Evolutionary conservation across 2,329 filamentous ascomycete species (phyloP).

Genomic region (Penicillium sp.): DNA sequence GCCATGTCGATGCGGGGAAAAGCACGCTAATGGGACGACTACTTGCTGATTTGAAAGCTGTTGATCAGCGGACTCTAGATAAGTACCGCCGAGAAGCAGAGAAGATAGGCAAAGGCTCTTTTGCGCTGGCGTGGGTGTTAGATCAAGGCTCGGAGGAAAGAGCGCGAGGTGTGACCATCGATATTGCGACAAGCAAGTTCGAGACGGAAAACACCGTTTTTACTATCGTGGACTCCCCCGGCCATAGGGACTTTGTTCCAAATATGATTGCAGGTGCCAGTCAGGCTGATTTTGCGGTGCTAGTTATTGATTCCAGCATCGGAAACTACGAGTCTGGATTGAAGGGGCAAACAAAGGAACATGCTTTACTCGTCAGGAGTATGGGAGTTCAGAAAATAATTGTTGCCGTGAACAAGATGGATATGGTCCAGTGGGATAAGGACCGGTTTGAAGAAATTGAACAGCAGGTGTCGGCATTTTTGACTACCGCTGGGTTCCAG

Average conservation of each 20-base stretch:
- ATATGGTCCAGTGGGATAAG: slow-evolving; percentile 81
- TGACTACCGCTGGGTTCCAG: slow-evolving; percentile 81
- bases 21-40: slow-evolving; percentile 97
- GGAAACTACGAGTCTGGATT: slow-evolving; percentile 94
- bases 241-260: slow-evolving; percentile 93
- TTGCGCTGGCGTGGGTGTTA: slow-evolving; percentile 95
- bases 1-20: slow-evolving; percentile 96
- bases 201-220: slow-evolving; percentile 86
- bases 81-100: slow-evolving; percentile 88
- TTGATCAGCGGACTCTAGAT: slow-evolving; percentile 86
- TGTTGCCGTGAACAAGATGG: slow-evolving; percentile 94
- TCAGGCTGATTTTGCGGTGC: slow-evolving; percentile 92
- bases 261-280: slow-evolving; percentile 99
- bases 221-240: slow-evolving; percentile 93
- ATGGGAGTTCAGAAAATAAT: slow-evolving; percentile 88
- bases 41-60: slow-evolving; percentile 82
- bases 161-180: slow-evolving; percentile 89
- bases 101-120: slow-evolving; percentile 90
- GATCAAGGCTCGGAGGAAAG: slow-evolving; percentile 91
- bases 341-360: slow-evolving; percentile 92
- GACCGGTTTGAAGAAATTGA: slow-evolving; percentile 84
- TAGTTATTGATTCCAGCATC: slow-evolving; percentile 89
- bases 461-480: slow-evolving; percentile 80
- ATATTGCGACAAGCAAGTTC: slow-evolving; percentile 94
- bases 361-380: slow-evolving; percentile 85